phyloP scores from a whole-genome alignment of 352 stramenopile species.

The Thalassiosira mediterranea region DNA sequence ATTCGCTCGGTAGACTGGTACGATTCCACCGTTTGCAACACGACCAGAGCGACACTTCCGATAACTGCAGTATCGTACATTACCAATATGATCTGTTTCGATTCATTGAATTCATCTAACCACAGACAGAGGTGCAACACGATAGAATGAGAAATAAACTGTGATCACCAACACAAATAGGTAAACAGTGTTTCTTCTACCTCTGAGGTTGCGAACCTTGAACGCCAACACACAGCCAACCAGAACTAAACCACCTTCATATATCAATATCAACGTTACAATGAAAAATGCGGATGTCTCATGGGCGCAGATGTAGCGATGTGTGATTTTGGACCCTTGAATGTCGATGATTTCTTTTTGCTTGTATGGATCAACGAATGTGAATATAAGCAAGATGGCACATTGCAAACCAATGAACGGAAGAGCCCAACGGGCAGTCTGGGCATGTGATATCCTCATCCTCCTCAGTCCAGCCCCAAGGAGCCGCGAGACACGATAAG shows the following conservation, averaged over 20 bases:
- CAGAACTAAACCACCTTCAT: conserved; percentile 35
- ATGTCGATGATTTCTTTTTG: conserved; percentile 24
- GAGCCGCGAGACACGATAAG: conserved; percentile 51
- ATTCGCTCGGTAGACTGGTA: conserved; percentile 7
- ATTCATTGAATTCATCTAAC: conserved; percentile 49
- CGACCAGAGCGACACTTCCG: conserved; percentile 14
- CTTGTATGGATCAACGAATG: conserved; percentile 49
- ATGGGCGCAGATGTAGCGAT: conserved; percentile 31
- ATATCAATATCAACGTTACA: conserved; percentile 18
- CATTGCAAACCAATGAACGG: conserved; percentile 47
- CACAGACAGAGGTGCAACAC: no score
- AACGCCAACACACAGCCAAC: conserved; percentile 53
- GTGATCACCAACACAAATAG: no score
- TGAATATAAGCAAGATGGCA: conserved; percentile 49
- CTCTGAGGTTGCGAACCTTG: conserved; percentile 45
- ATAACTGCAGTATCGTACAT: conserved; percentile 63
- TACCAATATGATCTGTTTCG: conserved; percentile 52
- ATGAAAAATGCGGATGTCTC: conserved; percentile 38
- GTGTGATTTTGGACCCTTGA: conserved; percentile 10
- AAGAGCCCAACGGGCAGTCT: conserved; percentile 28
- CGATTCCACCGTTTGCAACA: conserved; percentile 11
- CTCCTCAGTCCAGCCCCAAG: conserved; percentile 21
- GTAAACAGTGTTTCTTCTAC: no score
- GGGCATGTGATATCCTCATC: conserved; percentile 34
- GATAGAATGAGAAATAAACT: no score